Conservation (phyloP, 2,329 filamentous ascomycete species). For the Ophiostoma piceae region DNA sequence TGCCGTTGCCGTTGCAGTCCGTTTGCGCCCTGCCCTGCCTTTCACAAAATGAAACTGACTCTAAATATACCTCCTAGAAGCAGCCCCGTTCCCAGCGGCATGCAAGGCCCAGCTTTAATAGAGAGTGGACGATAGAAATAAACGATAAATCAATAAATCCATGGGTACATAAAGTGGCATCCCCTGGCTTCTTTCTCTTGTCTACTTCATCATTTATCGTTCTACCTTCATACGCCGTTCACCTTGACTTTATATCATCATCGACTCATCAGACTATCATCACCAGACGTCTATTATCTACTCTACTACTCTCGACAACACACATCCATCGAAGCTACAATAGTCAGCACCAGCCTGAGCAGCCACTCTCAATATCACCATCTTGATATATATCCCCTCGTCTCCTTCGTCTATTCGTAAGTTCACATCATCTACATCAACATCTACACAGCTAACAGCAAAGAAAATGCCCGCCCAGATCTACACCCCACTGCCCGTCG, state of each 20-base stretch:
- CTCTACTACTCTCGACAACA: too few relatives aligned
- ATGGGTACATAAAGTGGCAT: background rate
- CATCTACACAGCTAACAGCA: background rate
- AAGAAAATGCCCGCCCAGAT: conserved; percentile 41
- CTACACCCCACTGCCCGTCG: conserved; percentile 45
- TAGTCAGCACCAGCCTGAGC: too few relatives aligned
- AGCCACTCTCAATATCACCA: too few relatives aligned
- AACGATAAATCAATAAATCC: background rate
- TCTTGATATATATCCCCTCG: too few relatives aligned
- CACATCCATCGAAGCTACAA: too few relatives aligned
- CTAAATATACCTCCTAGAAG: background rate
- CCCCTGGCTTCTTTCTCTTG: background rate
- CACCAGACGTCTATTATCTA: too few relatives aligned
- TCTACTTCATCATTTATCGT: too few relatives aligned
- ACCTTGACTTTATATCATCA: background rate
- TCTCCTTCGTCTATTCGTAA: background rate
- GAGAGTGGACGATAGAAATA: background rate
- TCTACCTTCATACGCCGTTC: background rate
- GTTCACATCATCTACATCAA: background rate
- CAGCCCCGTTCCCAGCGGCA: background rate
- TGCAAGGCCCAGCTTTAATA: background rate
- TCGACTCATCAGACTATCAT: too few relatives aligned
- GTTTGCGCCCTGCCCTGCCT: background rate
- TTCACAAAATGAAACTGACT: background rate
- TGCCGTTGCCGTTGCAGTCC: too few relatives aligned